Percentiles rank a stretch among this genome's conserved stretches.
phyloP scores from a whole-genome alignment of 352 stramenopile genomes.

The Pythium aquatile region DNA sequence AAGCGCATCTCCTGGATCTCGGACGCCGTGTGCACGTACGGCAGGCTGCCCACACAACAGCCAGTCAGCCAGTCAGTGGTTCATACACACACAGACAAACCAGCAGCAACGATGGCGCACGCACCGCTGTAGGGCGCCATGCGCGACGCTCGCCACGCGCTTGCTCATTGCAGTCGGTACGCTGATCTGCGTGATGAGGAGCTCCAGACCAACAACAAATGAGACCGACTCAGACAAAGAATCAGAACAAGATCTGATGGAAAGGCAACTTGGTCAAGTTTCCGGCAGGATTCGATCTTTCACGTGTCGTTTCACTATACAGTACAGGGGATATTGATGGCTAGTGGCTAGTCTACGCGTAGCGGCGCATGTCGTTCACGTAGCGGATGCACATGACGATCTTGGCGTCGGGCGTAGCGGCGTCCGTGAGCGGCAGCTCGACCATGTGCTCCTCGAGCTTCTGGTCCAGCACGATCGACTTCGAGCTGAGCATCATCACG shows the following conservation, averaged over 20 bases:
- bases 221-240: background rate
- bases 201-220: constrained; percentile 4
- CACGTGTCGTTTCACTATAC: too few species aligned
- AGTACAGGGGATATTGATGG: too few species aligned
- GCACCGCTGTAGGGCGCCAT: constrained; percentile 72
- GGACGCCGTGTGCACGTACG: constrained; percentile 74
- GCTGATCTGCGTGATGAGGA: background rate
- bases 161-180: constrained; percentile 6
- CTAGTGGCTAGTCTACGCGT: constrained; percentile 35
- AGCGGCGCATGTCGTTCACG: constrained; percentile 86
- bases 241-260: constrained; percentile 1
- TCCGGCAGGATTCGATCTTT: too few species aligned
- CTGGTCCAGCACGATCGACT: constrained; percentile 51
- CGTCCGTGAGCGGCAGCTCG: constrained; percentile 46
- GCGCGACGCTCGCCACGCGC: constrained; percentile 33
- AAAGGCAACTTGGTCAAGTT: too few species aligned
- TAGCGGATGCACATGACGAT: constrained; percentile 84
- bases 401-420: constrained; percentile 46
- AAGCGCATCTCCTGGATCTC: constrained; percentile 90
- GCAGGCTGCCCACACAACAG: constrained; percentile 37
- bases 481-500: constrained; percentile 57
- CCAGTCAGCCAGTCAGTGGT: background rate
- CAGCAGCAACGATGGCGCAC: background rate
- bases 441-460: constrained; percentile 51
- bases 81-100: background rate